phyloP scores from a whole-genome alignment of 1,139 yeast species.

The Pichia sp. region DNA sequence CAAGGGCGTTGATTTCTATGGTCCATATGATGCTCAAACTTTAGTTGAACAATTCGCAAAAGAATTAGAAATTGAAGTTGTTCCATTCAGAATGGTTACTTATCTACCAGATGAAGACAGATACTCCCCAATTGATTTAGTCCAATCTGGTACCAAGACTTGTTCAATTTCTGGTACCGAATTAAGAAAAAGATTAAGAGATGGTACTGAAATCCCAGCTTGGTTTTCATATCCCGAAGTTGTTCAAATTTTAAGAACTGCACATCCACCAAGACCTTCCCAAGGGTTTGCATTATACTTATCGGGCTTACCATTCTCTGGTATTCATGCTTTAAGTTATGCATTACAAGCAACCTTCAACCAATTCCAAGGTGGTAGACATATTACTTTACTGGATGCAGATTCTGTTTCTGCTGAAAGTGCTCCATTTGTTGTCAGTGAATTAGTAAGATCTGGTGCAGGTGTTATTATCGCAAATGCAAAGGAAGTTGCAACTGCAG shows the following conservation, averaged over 20 bases:
- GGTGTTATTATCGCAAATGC: constrained; percentile 71
- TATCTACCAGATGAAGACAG: constrained; percentile 93
- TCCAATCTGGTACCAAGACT: constrained; percentile 72
- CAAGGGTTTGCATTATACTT: constrained; percentile 80
- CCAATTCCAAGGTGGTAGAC: constrained; percentile 83
- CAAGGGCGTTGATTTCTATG: constrained; percentile 88
- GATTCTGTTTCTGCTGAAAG: constrained; percentile 38
- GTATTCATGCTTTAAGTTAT: constrained; percentile 61
- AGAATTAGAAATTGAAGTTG: constrained; percentile 83
- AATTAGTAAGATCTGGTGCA: constrained; percentile 82
- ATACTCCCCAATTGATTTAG: constrained; percentile 92
- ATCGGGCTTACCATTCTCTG: constrained; percentile 51
- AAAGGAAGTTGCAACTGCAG: constrained; percentile 39
- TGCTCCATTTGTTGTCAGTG: constrained; percentile 62
- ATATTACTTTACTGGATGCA: constrained; percentile 61
- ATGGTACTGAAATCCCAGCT: constrained; percentile 84
- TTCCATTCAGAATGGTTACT: constrained; percentile 95
- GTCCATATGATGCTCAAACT: constrained; percentile 95
- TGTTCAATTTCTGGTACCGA: constrained; percentile 94
- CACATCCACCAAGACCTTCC: constrained; percentile 83
- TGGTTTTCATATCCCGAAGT: constrained; percentile 99
- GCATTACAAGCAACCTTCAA: constrained; percentile 88
- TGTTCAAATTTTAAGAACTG: constrained; percentile 80
- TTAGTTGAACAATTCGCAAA: constrained; percentile 67
- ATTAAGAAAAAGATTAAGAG: constrained; percentile 78